Percentiles rank a stretch among this genome's conserved stretches.
phyloP scores from a whole-genome alignment of 148 eudicot genomes.

The Fagopyrum homotropicum region DNA sequence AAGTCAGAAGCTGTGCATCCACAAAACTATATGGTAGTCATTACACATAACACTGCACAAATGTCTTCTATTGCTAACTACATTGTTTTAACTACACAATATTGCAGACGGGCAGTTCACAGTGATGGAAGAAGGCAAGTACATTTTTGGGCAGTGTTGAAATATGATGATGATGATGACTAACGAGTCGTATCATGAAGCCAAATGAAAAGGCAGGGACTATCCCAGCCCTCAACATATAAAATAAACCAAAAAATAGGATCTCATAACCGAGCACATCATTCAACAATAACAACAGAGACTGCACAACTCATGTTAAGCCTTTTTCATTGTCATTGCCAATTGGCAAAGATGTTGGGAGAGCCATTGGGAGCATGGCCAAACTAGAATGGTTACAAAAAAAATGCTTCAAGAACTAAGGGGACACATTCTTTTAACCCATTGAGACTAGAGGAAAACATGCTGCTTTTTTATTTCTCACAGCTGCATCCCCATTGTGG shows the following conservation, averaged over 20 bases:
- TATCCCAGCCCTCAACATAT: not conserved
- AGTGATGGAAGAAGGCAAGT: not conserved
- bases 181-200: not conserved
- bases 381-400: not conserved
- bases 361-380: not conserved
- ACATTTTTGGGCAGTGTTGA: not conserved
- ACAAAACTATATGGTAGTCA: no score
- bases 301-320: not conserved
- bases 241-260: not conserved
- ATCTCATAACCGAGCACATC: not conserved
- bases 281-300: not conserved
- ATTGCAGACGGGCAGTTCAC: not conserved
- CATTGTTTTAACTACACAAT: not conserved
- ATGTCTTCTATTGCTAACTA: not conserved
- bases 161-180: not conserved
- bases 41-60: no score
- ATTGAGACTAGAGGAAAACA: not conserved
- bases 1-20: no score
- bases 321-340: not conserved
- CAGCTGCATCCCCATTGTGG: not conserved
- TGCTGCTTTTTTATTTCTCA: not conserved
- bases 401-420: not conserved
- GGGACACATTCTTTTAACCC: not conserved
- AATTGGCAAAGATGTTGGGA: not conserved
- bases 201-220: not conserved